Conservation (phyloP, 768 basidiomycete species). For the Mycena olivaceomarginata region DNA sequence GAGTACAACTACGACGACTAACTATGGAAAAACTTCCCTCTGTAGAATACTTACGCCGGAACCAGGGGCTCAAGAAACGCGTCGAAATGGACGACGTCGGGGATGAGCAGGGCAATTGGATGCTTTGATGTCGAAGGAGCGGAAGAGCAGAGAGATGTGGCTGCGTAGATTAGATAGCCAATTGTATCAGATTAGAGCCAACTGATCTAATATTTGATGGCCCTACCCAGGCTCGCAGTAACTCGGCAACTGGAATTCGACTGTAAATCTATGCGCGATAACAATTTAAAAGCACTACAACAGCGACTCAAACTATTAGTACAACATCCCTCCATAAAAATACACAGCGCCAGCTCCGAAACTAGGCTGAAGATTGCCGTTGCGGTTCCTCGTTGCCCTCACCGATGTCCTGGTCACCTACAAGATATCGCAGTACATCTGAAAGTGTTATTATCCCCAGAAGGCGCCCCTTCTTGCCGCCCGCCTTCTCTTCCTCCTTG, state of each 20-base stretch:
- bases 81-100: too few species aligned
- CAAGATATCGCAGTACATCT: conserved; percentile 91
- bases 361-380: conserved; percentile 23
- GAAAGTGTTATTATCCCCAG: conserved; percentile 92
- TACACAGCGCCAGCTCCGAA: conserved; percentile 35
- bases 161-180: too few species aligned
- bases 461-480: conserved; percentile 89
- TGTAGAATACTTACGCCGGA: too few species aligned
- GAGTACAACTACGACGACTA: too few species aligned
- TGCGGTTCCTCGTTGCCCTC: conserved; percentile 60
- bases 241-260: neutral
- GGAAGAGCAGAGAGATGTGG: too few species aligned
- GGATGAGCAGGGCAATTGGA: too few species aligned
- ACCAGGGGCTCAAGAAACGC: too few species aligned
- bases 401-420: conserved; percentile 76
- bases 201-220: too few species aligned
- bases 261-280: conserved; percentile 11
- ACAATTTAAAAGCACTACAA: conserved; percentile 33
- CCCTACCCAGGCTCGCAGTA: too few species aligned
- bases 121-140: too few species aligned
- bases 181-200: too few species aligned
- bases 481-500: conserved; percentile 87
- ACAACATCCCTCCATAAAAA: conserved; percentile 36
- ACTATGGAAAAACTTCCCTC: too few species aligned
- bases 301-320: conserved; percentile 12